Base-by-base conservation (phyloP, 495 filamentous ascomycete species). In the Hyaloscypha variabilis region DNA sequence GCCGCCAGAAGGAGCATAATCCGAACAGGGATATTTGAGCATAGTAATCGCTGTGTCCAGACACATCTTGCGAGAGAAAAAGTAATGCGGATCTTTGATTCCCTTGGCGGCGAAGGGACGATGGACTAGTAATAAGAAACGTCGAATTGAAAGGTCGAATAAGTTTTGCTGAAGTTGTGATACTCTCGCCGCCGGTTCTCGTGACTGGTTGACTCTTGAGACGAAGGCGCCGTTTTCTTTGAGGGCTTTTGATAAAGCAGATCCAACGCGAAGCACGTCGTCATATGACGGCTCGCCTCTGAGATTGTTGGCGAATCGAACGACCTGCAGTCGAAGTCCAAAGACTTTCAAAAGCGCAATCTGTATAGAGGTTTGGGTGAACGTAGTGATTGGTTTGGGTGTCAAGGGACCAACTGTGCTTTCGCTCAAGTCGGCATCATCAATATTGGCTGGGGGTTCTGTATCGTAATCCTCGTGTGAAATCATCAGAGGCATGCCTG, bases 401-500 rank as follows among this genome's bases (percentile, higher is more conserved):
- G 26, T 19, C 0, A 54, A 31, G 5, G 17, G 23, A 1, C 10
- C 50, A 1, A 3, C 21, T 6, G 51, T 66, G 26, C 4, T 52
- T 24, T 54, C 73, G n/a, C 64, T 63, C 29, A 83, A 65, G 56
- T 83, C 76, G 1, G 72, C 70, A 29, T 83, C 81, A 57, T 81
- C 76, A 25, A 85, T 79, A 60, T 89, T 88, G 28, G 79, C 72
- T 13, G 83, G 82, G 8, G 80, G 78, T 6, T 78, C 75, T 3
- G 84, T 85, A 62, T 89, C 87, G 62, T 83, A 89, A 68, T 90
- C 86, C 1, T 77, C 74, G 4, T 75, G 65, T 5, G 84, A 78
- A 11, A 90, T 58, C 13, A 85, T 76, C 13, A 86, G 83, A 0
- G 85, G 82, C 66, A 85, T 85, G 1, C 87, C 88, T 1, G 84